These are phyloP conservation scores for Suhomyces bokatorum DNA, from an alignment of 1,139 yeast genomes.

Conservation along the genomic window DNA sequence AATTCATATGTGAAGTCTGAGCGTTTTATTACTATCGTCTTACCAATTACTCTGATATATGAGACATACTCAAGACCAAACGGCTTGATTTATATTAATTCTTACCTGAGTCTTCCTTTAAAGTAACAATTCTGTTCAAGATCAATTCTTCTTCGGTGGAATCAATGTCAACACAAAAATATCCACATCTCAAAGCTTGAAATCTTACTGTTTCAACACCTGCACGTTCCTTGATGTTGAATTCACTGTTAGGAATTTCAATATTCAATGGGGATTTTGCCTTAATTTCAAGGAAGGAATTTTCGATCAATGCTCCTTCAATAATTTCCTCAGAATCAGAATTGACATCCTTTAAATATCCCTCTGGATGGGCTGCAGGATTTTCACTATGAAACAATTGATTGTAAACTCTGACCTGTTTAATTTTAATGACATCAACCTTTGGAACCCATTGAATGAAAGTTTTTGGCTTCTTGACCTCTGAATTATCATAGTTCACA, in stretches of 20 bases:
- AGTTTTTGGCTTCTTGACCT: slow-evolving; percentile 74
- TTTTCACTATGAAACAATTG: slow-evolving; percentile 89
- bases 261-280: slow-evolving; percentile 76
- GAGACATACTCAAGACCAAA: not conserved
- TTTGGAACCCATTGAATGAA: slow-evolving; percentile 96
- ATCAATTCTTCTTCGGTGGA: slow-evolving; percentile 59
- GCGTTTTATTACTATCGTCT: not conserved
- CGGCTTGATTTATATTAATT: slow-evolving; percentile 12
- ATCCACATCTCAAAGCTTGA: slow-evolving; percentile 97
- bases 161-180: slow-evolving; percentile 89
- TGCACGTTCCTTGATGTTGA: slow-evolving; percentile 62
- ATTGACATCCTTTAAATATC: slow-evolving; percentile 81
- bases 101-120: slow-evolving; percentile 72
- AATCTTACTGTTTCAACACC: slow-evolving; percentile 87
- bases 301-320: slow-evolving; percentile 72
- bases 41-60: not conserved
- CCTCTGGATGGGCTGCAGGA: slow-evolving; percentile 86
- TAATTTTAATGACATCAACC: slow-evolving; percentile 53
- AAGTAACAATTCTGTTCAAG: slow-evolving; percentile 84
- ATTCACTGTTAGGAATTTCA: slow-evolving; percentile 64
- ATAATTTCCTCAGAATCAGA: slow-evolving; percentile 72
- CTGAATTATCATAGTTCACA: slow-evolving; percentile 76
- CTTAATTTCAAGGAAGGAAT: slow-evolving; percentile 69
- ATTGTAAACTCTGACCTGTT: slow-evolving; percentile 84
- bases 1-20: too few relatives aligned